Evolutionary conservation across 139 green algal species (phyloP).

Genomic region (Volvox reticuliferus): DNA sequence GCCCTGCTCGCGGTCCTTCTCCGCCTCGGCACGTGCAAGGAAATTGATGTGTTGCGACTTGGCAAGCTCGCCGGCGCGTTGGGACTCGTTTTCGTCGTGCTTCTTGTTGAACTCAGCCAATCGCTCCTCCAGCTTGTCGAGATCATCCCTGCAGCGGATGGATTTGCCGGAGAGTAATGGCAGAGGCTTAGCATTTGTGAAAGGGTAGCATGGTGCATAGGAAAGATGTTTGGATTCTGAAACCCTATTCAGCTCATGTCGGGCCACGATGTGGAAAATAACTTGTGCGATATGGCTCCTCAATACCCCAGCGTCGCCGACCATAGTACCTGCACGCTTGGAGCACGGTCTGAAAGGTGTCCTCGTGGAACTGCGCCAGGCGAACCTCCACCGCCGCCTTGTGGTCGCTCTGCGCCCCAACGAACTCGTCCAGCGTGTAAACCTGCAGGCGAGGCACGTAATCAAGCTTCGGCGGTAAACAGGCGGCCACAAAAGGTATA

Average conservation of each 20-base stretch:
- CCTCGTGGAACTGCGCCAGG: constrained; percentile 65
- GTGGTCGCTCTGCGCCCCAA: constrained; percentile 62
- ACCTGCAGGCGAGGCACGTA: constrained; percentile 25
- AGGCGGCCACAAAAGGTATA: too few species aligned
- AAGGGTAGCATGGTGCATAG: too few species aligned
- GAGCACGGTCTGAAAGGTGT: constrained; percentile 64
- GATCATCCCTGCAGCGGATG: constrained; percentile 45
- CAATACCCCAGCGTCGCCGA: background rate
- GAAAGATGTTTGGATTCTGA: too few species aligned
- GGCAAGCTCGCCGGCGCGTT: constrained; percentile 13
- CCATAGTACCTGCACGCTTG: constrained; percentile 63
- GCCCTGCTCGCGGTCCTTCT: constrained; percentile 61
- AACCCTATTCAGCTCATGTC: too few species aligned
- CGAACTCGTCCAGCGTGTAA: constrained; percentile 74
- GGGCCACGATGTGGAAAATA: too few species aligned
- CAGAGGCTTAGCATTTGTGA: background rate
- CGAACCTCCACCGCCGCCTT: constrained; percentile 20
- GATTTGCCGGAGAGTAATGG: background rate
- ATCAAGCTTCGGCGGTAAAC: too few species aligned
- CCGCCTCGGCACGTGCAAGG: constrained; percentile 42
- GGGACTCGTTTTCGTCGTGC: constrained; percentile 53
- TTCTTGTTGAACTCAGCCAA: constrained; percentile 70
- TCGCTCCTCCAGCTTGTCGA: constrained; percentile 74
- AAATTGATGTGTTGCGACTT: constrained; percentile 42
- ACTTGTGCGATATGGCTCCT: too few species aligned